Evolutionary conservation across 257 asterid genomes (phyloP), one percentile per base, ranked within the genome.

Genomic region (Lantana camara): DNA sequence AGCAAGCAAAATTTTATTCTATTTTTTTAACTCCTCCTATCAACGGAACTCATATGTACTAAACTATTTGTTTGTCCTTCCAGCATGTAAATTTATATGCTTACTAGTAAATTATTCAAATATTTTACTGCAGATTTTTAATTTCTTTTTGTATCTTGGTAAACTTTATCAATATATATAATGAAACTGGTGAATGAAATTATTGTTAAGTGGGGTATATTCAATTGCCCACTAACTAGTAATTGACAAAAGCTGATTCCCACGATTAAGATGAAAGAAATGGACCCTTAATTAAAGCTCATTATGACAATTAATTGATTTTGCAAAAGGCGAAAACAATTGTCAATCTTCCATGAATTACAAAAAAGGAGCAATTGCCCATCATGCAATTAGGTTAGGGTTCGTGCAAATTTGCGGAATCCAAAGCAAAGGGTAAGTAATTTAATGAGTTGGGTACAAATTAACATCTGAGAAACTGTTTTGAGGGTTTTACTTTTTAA

Each of bases 371-470:
- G 73, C 60, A 42, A 52, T 58, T 20, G 54, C 9, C 41, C 41
- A 60, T 66, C 64, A 72, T 51, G 22, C 45, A 22, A 30, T 2
- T 27, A 27, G 5, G 5, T 27, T 27, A 27, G 4, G 21, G 52
- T 51, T 22, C 24, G 60, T 66, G 57, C 64, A 66, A 72, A 52
- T 51, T 50, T 51, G 42, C 20, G 45, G 77, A 72, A 72, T 72
- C 77, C 77, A 72, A 72, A 66, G 77, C 69, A 46, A 23, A 65
- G 32, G 30, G 58, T 38, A 44, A 30, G 4, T 64, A 40, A 35
- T 35, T 35, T 2, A 35, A 35, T 4, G 40, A 9, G 40, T 56
- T 57, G n/a, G 70, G 70, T 16, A 34, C 30, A 53, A 35, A 15
- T 38, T 65, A 64, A 15, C 23, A 20, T 1, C 7, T 50, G 9